Base-by-base conservation (phyloP, 495 filamentous ascomycete genomes). In the Xylaria curta region DNA sequence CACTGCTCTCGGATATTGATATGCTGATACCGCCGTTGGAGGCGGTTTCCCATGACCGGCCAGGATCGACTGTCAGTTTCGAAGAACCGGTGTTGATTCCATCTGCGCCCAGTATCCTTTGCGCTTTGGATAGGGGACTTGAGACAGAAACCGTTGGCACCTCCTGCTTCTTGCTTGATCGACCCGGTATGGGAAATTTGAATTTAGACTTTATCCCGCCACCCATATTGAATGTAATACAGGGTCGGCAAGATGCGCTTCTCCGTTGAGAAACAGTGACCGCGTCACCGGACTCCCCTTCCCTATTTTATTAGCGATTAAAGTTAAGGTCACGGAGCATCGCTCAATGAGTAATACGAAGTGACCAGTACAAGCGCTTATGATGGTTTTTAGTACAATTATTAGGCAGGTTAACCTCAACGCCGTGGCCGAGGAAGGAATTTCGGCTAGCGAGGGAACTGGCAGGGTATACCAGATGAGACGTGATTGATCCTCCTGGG, bases 141-240 rank as follows among this genome's bases (percentile, higher is more conserved):
- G 75, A 70, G 19, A 68, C 54, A 19, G 63, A 66, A 33, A 58
- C 71, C 66, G 69, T 69, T 24, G 51, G 80, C 31, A 77, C 40
- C 33, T 70, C 66, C 40, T 56, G 68, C 51, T 74, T 65, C 71
- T 82, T 84, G 36, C 80, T 73, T 60, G 78, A 83, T 64, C 86
- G 84, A 42, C 86, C 85, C 64, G 86, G 85, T 13, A 87, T 76
- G 42, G 86, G 84, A 64, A 88, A 88, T 33, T 78, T 81, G 71
- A 88, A 88, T 65, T 85, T 87, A 21, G 86, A 85, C 64, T 80
- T 81, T n/a, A 71, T 71, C 7, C 69, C 69, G 70, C 82, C 78
- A 54, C 84, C 85, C 86, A 87, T 87, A 47, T 73, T 78, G 26
- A 51, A 31, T 31, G 60, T 72, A 44, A 42, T 47, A 21, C 26